phyloP scores from a whole-genome alignment of 805 yeast species.

The Wickerhamomyces canadensis region DNA sequence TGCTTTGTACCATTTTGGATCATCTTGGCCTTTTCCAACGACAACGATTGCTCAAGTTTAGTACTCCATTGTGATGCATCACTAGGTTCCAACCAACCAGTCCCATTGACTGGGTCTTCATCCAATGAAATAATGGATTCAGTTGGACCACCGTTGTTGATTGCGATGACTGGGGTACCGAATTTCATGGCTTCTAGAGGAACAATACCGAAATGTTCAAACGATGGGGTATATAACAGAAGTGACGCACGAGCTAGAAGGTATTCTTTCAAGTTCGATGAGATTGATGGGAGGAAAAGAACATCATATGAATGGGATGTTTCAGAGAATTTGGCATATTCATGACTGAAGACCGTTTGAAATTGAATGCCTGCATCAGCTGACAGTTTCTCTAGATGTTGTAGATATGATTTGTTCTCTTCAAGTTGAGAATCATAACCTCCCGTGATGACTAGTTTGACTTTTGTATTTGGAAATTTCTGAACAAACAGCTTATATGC shows the following conservation, averaged over 20 bases:
- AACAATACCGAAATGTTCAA: slow-evolving; percentile 96
- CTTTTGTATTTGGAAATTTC: slow-evolving; percentile 25
- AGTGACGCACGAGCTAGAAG: slow-evolving; percentile 53
- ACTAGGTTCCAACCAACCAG: slow-evolving; percentile 58
- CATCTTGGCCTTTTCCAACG: slow-evolving; percentile 16
- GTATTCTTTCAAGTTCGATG: slow-evolving; percentile 56
- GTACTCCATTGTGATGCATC: slow-evolving; percentile 49
- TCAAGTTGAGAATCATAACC: slow-evolving; percentile 76
- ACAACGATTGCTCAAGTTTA: slow-evolving; percentile 37
- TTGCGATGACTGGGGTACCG: slow-evolving; percentile 80
- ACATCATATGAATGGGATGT: slow-evolving; percentile 35
- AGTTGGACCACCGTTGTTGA: slow-evolving; percentile 86
- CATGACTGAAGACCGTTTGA: slow-evolving; percentile 34
- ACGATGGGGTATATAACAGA: slow-evolving; percentile 81
- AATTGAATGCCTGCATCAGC: slow-evolving; percentile 38
- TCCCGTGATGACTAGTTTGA: slow-evolving; percentile 73
- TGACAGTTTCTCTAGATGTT: slow-evolving; percentile 50
- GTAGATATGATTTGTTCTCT: slow-evolving; percentile 72
- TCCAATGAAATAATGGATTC: slow-evolving; percentile 52
- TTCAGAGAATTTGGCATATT: slow-evolving; percentile 18
- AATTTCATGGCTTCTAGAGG: slow-evolving; percentile 92
- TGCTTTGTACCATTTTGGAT: slow-evolving; percentile 27
- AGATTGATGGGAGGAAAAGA: slow-evolving; percentile 76
- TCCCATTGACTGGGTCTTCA: slow-evolving; percentile 33
- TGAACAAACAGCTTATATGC: slow-evolving; percentile 48